phyloP scores from a whole-genome alignment of 805 yeast species.

The Lachancea fermentati region DNA sequence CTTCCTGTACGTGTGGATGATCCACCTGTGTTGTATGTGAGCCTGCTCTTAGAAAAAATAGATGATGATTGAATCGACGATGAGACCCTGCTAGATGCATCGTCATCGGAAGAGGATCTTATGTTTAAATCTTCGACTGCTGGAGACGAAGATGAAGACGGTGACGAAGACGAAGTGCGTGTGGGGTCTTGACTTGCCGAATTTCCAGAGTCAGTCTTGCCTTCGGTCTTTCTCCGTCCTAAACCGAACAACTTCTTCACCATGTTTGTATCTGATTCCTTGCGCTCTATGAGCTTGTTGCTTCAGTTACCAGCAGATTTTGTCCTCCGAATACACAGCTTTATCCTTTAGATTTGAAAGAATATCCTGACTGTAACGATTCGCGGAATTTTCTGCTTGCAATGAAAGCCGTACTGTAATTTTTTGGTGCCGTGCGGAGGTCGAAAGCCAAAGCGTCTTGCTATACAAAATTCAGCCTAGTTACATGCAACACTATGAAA shows the following conservation, averaged over 20 bases:
- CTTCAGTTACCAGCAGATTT: neutral
- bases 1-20: constrained; percentile 17
- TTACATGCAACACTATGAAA: neutral
- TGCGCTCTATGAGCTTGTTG: neutral
- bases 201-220: neutral
- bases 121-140: constrained; percentile 1
- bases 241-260: constrained; percentile 10
- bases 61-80: constrained; percentile 22
- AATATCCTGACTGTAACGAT: neutral
- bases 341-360: neutral
- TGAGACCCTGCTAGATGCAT: constrained; percentile 12
- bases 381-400: neutral
- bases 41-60: constrained; percentile 25
- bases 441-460: no score
- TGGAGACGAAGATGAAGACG: constrained; percentile 3
- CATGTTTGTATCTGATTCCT: no score
- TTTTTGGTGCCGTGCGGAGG: neutral
- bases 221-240: constrained; percentile 4
- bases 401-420: neutral
- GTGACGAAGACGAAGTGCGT: constrained; percentile 4
- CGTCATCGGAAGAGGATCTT: constrained; percentile 5
- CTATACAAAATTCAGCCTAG: neutral
- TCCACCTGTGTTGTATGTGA: constrained; percentile 21
- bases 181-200: neutral
- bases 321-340: neutral